Percentiles rank a stretch among this genome's conserved stretches.
Conservation (phyloP, 2,329 filamentous ascomycete genomes). For the Mycosphaerelloides madeirae region DNA sequence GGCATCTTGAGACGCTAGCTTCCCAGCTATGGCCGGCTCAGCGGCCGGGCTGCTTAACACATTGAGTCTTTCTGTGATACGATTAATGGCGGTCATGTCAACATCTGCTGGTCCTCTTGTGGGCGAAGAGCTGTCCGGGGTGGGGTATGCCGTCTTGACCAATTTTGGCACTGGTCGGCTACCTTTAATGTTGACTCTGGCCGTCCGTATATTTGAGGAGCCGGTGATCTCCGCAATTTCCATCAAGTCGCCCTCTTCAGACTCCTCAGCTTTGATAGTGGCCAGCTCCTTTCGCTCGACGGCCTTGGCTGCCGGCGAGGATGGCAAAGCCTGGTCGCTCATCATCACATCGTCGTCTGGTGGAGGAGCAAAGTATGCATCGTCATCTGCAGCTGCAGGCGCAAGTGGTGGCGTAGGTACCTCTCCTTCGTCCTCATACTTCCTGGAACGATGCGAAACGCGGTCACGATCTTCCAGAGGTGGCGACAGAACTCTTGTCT, state of each 20-base stretch:
- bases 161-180: conserved; percentile 70
- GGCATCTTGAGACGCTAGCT: conserved; percentile 77
- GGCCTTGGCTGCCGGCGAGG: conserved; percentile 61
- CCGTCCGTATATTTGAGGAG: conserved; percentile 55
- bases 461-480: conserved; percentile 51
- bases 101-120: conserved; percentile 54
- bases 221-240: conserved; percentile 75
- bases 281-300: conserved; percentile 51
- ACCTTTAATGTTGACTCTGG: conserved; percentile 80
- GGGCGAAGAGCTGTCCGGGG: conserved; percentile 73
- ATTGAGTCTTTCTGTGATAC: conserved; percentile 79
- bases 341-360: conserved; percentile 70
- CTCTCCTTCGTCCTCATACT: conserved; percentile 13
- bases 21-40: conserved; percentile 65
- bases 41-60: conserved; percentile 68
- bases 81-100: conserved; percentile 83
- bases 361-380: conserved; percentile 46
- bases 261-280: conserved; percentile 60
- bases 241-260: conserved; percentile 77
- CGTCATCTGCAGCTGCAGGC: conserved; percentile 45
- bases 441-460: conserved; percentile 6
- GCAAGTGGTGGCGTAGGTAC: conserved; percentile 16
- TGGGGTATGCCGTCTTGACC: conserved; percentile 63
- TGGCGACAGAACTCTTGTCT: conserved; percentile 75
- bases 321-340: conserved; percentile 73